These are phyloP conservation scores for Neonectria magnoliae DNA, from an alignment of 2,329 filamentous ascomycete genomes.

Conservation along the genomic window DNA sequence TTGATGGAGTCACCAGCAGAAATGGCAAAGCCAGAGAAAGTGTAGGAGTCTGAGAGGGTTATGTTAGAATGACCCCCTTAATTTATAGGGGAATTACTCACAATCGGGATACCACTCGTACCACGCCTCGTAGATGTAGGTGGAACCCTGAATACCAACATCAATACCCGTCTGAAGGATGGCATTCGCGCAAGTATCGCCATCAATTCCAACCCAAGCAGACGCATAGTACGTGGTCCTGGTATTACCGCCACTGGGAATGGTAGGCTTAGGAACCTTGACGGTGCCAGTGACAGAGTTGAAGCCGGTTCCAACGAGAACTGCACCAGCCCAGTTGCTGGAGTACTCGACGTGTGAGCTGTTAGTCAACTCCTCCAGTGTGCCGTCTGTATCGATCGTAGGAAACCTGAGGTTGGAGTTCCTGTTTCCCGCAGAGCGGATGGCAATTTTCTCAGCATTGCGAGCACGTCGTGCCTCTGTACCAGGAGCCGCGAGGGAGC, in stretches of 20 bases:
- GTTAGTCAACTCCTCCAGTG: constrained; percentile 3
- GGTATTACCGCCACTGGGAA: background rate
- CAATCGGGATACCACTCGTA: constrained; percentile 20
- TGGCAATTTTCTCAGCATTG: constrained; percentile 13
- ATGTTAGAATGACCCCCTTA: background rate
- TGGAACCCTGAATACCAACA: constrained; percentile 5
- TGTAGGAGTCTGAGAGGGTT: background rate
- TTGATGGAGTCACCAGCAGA: constrained; percentile 12
- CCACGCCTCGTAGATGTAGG: constrained; percentile 13
- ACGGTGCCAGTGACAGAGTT: constrained; percentile 11
- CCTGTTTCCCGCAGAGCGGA: constrained; percentile 6
- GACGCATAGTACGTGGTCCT: constrained; percentile 2
- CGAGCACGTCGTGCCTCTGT: constrained; percentile 15
- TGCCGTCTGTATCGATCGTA: background rate
- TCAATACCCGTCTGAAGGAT: constrained; percentile 19
- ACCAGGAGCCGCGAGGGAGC: constrained; percentile 14
- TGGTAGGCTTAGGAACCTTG: background rate
- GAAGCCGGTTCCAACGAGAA: constrained; percentile 3
- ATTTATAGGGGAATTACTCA: background rate
- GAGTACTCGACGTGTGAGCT: constrained; percentile 8
- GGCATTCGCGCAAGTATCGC: constrained; percentile 7
- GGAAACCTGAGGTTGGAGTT: constrained; percentile 15
- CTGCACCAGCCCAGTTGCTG: constrained; percentile 17
- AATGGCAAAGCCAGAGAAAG: constrained; percentile 9
- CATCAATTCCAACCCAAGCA: constrained; percentile 17